Evolutionary conservation across 148 eudicot species (phyloP), one percentile per base, ranked within the genome.

Genomic region (Diospyros lotus): DNA sequence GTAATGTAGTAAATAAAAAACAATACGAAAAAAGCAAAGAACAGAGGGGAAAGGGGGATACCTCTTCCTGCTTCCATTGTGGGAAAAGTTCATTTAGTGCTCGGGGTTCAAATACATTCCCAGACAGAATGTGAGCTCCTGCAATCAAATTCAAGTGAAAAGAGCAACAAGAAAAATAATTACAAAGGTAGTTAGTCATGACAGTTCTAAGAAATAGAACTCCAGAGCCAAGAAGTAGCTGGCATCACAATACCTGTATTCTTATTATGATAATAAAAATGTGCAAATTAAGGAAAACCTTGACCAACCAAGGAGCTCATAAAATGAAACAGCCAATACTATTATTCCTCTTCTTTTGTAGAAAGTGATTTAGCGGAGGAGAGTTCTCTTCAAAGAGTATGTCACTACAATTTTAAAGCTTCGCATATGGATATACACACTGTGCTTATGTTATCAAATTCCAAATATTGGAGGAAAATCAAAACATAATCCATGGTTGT

Each of bases 71-170:
- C 79, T 82, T 92, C 98, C 98, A 95, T 3, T 84, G 73, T 6
- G 98, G 98, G 53, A 95, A 80, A 82, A 95, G 96, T 81, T 95
- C 98, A 85, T 95, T 82, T 83, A 95, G 64, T 63, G 98, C 97
- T n/a, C 97, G 93, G 50, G 98, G 91, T 82, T 95, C 96, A 79
- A 95, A 95, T 39, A 95, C 98, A 86, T 95, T 95, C 17, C 98
- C 98, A 13, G 98, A 95, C 72, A 92, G 69, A 58, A 95, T 92
- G 83, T 95, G 97, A 77, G 96, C 90, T 80, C 98, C 98, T 94
- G 83, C 2, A 72, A 45, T 75, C 61, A 79, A 40, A 72, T 70
- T 28, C 52, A 41, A 46, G 18, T 40, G 14, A 52, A 18, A 39
- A 76, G 28, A 45, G 52, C 9, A 56, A 18, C 43, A 62, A 52